Conservation (phyloP, 352 stramenopile species). For the Globisporangium rhizosaccharum region DNA sequence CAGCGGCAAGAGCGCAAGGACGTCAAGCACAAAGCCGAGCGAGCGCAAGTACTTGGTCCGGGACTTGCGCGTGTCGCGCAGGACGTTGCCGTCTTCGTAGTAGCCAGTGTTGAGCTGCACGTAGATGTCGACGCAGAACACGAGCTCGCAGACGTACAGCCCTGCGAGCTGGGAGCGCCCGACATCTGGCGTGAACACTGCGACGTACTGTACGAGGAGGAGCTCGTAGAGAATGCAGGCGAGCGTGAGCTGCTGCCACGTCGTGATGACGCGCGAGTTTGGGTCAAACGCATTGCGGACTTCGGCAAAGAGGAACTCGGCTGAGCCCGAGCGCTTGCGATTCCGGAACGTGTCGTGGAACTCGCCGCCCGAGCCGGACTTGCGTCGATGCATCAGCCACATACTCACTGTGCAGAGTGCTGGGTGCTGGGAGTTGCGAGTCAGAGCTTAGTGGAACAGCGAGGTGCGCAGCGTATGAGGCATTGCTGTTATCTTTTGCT, state of each 20-base stretch:
- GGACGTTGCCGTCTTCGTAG: slow-evolving; percentile 64
- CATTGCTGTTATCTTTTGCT: too few relatives aligned
- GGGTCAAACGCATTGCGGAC: slow-evolving; percentile 59
- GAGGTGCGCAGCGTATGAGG: too few relatives aligned
- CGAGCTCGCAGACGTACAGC: slow-evolving; percentile 48
- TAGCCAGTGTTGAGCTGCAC: slow-evolving; percentile 71
- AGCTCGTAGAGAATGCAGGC: slow-evolving; percentile 49
- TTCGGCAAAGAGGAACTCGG: slow-evolving; percentile 41
- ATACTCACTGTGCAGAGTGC: background rate
- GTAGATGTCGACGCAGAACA: slow-evolving; percentile 62
- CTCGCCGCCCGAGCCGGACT: slow-evolving; percentile 17
- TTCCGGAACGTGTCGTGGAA: slow-evolving; percentile 34
- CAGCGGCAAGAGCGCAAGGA: slow-evolving; percentile 40
- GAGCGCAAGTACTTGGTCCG: slow-evolving; percentile 61
- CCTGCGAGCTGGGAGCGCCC: slow-evolving; percentile 22
- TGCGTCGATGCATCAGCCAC: slow-evolving; percentile 2
- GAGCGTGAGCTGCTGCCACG: slow-evolving; percentile 52
- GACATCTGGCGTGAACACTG: slow-evolving; percentile 23
- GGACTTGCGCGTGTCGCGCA: slow-evolving; percentile 51
- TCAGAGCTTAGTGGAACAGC: too few relatives aligned
- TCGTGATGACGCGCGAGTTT: slow-evolving; percentile 40
- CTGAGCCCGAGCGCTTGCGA: slow-evolving; percentile 34
- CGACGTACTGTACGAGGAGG: slow-evolving; percentile 36
- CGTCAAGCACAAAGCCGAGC: slow-evolving; percentile 39
- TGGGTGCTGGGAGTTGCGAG: too few relatives aligned